A percentile compares a stretch with the other conserved stretches of the same genome.
Conservation (phyloP, 345 rosid genomes). For the Euphorbia peplus region DNA sequence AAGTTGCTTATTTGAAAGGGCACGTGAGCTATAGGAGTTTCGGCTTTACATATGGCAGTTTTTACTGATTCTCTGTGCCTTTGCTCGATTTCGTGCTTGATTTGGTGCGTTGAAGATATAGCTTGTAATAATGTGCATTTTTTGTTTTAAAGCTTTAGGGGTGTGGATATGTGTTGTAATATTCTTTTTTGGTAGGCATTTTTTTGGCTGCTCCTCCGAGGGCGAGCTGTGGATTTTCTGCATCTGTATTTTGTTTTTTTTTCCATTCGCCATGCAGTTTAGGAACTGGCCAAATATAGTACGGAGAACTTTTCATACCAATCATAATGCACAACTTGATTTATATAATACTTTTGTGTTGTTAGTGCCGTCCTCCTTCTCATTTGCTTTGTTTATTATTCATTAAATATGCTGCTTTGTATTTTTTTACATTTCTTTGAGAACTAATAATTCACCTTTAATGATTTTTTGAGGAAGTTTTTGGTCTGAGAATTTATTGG, state of each 20-base stretch:
- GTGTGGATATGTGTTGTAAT: constrained; percentile 45
- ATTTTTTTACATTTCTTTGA: too few species aligned
- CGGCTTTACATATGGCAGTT: constrained; percentile 21
- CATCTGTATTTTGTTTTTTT: constrained; percentile 24
- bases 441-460: too few species aligned
- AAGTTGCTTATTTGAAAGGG: constrained; percentile 6
- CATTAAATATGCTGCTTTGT: neutral
- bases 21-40: constrained; percentile 9
- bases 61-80: constrained; percentile 19
- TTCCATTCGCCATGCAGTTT: constrained; percentile 16
- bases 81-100: constrained; percentile 11
- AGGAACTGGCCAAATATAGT: constrained; percentile 23
- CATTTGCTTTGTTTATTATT: neutral
- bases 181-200: constrained; percentile 32
- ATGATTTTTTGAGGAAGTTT: too few species aligned
- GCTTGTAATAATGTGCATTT: constrained; percentile 31
- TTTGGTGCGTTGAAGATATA: constrained; percentile 23
- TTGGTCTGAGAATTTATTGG: too few species aligned
- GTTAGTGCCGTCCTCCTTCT: neutral
- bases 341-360: constrained; percentile 3
- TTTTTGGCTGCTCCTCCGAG: constrained; percentile 32
- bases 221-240: constrained; percentile 37
- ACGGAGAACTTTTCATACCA: constrained; percentile 7
- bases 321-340: constrained; percentile 13
- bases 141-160: constrained; percentile 5